These are phyloP conservation scores for Exophiala lecanii-corni DNA, from an alignment of 2,329 filamentous ascomycete species.

Conservation along the genomic window DNA sequence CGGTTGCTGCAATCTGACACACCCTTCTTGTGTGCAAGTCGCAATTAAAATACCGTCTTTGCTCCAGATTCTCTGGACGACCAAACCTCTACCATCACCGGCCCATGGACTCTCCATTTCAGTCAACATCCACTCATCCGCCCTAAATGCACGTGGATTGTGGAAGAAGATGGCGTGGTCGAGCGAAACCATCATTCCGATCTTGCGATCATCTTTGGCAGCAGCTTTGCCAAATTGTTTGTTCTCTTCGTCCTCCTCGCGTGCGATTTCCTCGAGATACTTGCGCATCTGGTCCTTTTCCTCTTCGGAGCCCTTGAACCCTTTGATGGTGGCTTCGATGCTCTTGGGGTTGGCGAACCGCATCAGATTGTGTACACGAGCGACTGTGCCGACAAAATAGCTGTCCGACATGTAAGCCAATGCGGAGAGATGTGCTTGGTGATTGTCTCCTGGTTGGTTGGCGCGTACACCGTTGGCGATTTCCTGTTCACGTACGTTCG, in stretches of 20 bases:
- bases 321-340: conserved; percentile 36
- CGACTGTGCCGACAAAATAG: conserved; percentile 88
- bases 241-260: conserved; percentile 39
- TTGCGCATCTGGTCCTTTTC: conserved; percentile 37
- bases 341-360: conserved; percentile 57
- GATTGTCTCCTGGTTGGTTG: conserved; percentile 23
- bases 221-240: conserved; percentile 25
- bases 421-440: conserved; percentile 56
- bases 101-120: conserved; percentile 50
- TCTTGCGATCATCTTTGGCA: conserved; percentile 17
- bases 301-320: conserved; percentile 40
- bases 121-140: conserved; percentile 48
- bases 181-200: conserved; percentile 50
- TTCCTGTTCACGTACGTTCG: conserved; percentile 24
- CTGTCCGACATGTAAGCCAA: conserved; percentile 90
- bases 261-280: conserved; percentile 39
- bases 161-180: conserved; percentile 52
- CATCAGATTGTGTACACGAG: conserved; percentile 75
- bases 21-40: conserved; percentile 48
- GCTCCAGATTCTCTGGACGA: conserved; percentile 47
- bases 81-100: conserved; percentile 46
- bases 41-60: conserved; percentile 46
- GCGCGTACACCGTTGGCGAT: conserved; percentile 9
- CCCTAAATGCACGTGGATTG: conserved; percentile 43
- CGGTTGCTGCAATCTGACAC: conserved; percentile 44